These are phyloP conservation scores for Phoenix roebelenii DNA, from an alignment of 176 grass and related monocot genomes.

Conservation along the genomic window DNA sequence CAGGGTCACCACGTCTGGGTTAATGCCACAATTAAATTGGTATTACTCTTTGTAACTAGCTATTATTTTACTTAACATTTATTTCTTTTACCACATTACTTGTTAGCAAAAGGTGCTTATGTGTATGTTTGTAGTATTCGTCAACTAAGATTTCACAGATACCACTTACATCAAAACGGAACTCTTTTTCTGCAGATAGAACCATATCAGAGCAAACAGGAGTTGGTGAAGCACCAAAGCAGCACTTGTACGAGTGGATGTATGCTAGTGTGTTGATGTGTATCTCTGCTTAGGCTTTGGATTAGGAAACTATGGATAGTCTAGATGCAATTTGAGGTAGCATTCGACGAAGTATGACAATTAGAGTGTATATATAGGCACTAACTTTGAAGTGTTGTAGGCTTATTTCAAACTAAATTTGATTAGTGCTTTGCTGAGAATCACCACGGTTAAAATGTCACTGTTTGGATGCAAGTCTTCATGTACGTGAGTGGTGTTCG, in stretches of 20 bases:
- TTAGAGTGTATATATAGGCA: constrained; percentile 12
- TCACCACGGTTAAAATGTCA: constrained; percentile 21
- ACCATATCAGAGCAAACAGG: neutral
- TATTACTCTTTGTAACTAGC: neutral
- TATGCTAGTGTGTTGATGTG: constrained; percentile 2
- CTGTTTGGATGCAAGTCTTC: neutral
- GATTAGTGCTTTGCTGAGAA: neutral
- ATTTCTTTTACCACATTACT: too few species aligned
- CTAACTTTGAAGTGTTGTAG: constrained; percentile 3
- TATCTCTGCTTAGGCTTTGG: neutral
- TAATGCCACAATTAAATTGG: neutral
- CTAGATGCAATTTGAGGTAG: neutral
- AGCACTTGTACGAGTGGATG: neutral
- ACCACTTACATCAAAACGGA: neutral
- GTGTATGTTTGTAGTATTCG: too few species aligned
- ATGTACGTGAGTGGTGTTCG: too few species aligned
- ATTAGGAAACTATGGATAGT: neutral
- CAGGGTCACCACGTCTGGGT: constrained; percentile 42
- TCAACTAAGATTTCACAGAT: too few species aligned
- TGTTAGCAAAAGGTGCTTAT: too few species aligned
- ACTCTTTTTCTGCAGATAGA: constrained; percentile 1
- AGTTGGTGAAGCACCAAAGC: too few species aligned
- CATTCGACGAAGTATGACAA: neutral
- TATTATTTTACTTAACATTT: too few species aligned
- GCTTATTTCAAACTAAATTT: too few species aligned